A percentile compares a stretch with the other conserved stretches of the same genome.
phyloP scores from a whole-genome alignment of 1,284 basidiomycete species.

The Gymnopus androsaceus region DNA sequence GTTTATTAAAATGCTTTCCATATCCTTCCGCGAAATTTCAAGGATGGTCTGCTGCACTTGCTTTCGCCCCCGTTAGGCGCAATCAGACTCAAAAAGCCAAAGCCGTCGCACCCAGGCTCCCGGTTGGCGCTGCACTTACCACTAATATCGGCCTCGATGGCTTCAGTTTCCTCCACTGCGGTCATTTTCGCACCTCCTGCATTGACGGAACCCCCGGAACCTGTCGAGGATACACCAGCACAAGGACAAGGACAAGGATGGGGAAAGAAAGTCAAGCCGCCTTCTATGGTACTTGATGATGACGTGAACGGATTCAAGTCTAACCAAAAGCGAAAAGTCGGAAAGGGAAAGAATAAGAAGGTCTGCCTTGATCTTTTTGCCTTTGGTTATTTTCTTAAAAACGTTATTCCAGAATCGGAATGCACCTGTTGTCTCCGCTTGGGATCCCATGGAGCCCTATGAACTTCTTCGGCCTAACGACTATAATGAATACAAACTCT shows the following conservation, averaged over 20 bases:
- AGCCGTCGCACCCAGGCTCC: conserved; percentile 49
- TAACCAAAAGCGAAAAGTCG: conserved; percentile 49
- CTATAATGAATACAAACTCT: conserved; percentile 81
- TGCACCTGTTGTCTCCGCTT: conserved; percentile 49
- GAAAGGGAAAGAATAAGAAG: conserved; percentile 62
- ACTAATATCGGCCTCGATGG: conserved; percentile 23
- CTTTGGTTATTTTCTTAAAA: conserved; percentile 4
- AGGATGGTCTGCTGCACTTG: conserved; percentile 87
- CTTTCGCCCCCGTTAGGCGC: conserved; percentile 77
- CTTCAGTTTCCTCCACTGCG: conserved; percentile 65
- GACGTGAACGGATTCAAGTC: conserved; percentile 83
- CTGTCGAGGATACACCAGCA: conserved; percentile 21
- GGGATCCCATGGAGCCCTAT: conserved; percentile 80
- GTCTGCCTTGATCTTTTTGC: conserved; percentile 36
- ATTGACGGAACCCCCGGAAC: conserved; percentile 40
- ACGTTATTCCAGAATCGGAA: conserved; percentile 57
- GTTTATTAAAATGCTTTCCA: conserved; percentile 35
- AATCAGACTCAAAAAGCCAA: conserved; percentile 57
- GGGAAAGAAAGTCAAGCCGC: conserved; percentile 87
- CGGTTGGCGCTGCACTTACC: conserved; percentile 61
- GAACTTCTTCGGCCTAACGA: conserved; percentile 83
- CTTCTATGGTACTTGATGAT: conserved; percentile 83
- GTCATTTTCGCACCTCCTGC: conserved; percentile 72
- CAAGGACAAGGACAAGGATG: conserved; percentile 54
- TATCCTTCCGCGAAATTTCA: conserved; percentile 24